Conservation (phyloP, 2,329 filamentous ascomycete genomes). For the Fusarium udum region DNA sequence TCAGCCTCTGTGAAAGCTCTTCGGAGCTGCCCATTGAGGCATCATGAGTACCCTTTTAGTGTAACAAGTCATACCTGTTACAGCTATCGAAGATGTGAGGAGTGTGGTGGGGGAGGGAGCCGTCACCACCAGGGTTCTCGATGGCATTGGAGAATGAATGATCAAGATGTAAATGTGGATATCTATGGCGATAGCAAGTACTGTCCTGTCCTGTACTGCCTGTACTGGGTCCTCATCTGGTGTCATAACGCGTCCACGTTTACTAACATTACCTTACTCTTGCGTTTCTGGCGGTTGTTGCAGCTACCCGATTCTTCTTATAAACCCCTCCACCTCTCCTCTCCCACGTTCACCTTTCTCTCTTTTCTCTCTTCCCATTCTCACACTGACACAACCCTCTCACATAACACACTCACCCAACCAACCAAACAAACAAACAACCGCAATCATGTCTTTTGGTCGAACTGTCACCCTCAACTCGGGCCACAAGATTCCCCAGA, state of each 20-base stretch:
- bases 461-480: constrained; percentile 68
- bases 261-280: neutral
- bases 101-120: constrained; percentile 8
- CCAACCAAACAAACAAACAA: neutral
- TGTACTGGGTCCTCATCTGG: neutral
- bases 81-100: constrained; percentile 4
- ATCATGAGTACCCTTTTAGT: constrained; percentile 3
- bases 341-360: neutral
- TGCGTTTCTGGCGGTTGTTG: neutral
- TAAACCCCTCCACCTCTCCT: constrained; percentile 12
- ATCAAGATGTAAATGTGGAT: constrained; percentile 1
- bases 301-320: constrained; percentile 3
- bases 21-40: constrained; percentile 28
- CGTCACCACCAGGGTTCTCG: constrained; percentile 34
- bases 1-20: neutral
- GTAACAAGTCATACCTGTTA: neutral
- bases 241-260: constrained; percentile 2
- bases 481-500: constrained; percentile 71
- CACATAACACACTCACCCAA: neutral
- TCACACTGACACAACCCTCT: neutral
- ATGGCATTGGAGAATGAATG: neutral
- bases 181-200: neutral
- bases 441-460: constrained; percentile 62
- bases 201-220: neutral
- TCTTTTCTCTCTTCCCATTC: neutral